Evolutionary conservation across 352 stramenopile species (phyloP).

Genomic region (Globisporangium spiculum): DNA sequence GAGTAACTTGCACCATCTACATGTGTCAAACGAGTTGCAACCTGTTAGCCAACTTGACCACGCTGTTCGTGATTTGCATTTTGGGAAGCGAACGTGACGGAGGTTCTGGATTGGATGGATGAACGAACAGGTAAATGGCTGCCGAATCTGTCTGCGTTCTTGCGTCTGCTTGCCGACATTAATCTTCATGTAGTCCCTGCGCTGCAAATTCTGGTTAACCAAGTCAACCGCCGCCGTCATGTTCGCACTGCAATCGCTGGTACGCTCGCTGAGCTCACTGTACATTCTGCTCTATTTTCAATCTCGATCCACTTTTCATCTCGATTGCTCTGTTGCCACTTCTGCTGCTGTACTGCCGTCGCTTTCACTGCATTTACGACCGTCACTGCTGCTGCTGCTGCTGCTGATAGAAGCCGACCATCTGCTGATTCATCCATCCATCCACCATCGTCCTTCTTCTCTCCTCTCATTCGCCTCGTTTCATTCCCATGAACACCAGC

Average conservation of each 20-base stretch:
- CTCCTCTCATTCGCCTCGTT: neutral
- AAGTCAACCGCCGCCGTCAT: neutral
- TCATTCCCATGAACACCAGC: constrained; percentile 2
- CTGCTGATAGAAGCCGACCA: neutral
- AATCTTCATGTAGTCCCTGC: neutral
- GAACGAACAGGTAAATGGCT: neutral
- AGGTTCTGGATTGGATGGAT: neutral
- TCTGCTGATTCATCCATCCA: neutral
- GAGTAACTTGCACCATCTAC: constrained; percentile 91
- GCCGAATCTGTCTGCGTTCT: neutral
- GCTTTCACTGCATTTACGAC: neutral
- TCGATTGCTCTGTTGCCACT: neutral
- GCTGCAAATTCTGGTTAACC: neutral
- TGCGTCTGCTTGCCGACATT: neutral
- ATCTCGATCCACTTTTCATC: constrained; percentile 8
- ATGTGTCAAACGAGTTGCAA: constrained; percentile 10
- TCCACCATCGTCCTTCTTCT: neutral
- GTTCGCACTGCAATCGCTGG: neutral
- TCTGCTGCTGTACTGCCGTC: constrained; percentile 4
- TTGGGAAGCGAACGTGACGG: neutral
- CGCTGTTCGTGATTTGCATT: neutral
- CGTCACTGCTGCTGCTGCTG: neutral
- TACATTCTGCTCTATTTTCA: neutral
- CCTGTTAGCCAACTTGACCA: neutral
- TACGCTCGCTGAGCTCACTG: neutral